These are phyloP conservation scores for Solanum okadae DNA, from an alignment of 257 asterid species.

Conservation along the genomic window DNA sequence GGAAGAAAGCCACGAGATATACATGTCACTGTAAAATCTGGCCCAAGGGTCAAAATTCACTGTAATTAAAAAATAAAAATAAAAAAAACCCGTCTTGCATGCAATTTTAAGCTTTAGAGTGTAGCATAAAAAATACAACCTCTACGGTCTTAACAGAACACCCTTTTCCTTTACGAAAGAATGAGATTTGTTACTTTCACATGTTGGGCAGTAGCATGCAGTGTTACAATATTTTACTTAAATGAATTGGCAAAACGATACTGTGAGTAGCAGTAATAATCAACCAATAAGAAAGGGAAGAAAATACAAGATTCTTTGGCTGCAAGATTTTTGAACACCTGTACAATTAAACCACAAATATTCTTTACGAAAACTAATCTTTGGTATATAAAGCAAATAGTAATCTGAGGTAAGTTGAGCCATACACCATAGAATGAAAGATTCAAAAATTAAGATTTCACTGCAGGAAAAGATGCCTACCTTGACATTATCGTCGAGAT, in stretches of 20 bases:
- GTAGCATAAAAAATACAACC: background rate
- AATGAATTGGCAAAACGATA: background rate
- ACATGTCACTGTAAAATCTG: background rate
- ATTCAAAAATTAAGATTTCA: background rate
- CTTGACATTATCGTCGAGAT: constrained; percentile 64
- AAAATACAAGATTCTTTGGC: background rate
- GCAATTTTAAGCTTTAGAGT: background rate
- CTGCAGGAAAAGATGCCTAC: constrained; percentile 23
- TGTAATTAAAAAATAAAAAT: background rate
- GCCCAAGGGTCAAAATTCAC: background rate
- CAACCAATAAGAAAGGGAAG: background rate
- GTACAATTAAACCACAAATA: background rate
- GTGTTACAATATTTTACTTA: background rate
- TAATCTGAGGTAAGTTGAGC: constrained; percentile 3
- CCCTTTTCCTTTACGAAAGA: background rate
- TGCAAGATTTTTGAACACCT: background rate
- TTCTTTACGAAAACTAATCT: background rate
- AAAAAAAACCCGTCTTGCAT: background rate
- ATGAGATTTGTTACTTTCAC: background rate
- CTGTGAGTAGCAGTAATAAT: background rate
- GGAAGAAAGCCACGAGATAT: background rate
- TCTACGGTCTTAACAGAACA: background rate
- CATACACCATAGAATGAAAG: background rate
- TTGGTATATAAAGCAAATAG: background rate
- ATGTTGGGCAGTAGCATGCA: background rate